Conservation (phyloP, 306 rosid genomes). For the Styphnolobium japonicum region DNA sequence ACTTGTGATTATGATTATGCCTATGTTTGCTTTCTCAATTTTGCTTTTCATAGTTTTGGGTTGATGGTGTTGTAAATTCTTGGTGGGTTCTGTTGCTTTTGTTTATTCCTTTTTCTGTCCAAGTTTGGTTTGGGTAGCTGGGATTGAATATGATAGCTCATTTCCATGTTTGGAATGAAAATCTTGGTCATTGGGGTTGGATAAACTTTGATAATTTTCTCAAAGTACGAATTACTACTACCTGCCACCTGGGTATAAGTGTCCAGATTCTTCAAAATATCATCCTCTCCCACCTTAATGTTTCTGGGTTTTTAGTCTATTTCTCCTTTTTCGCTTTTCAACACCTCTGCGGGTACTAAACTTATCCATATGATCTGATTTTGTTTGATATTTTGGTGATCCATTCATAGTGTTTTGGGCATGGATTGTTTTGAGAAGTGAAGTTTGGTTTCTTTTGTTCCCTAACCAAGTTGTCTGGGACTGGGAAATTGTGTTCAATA, state of each 20-base stretch:
- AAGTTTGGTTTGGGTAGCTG: background rate
- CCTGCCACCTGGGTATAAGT: background rate
- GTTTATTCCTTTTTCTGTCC: background rate
- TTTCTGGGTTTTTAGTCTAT: background rate
- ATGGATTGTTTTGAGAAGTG: slow-evolving; percentile 3
- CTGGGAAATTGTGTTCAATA: background rate
- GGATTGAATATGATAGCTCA: background rate
- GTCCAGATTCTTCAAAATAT: background rate
- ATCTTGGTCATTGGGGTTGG: background rate
- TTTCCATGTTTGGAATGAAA: background rate
- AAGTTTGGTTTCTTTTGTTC: background rate
- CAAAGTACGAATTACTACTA: background rate
- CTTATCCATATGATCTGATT: background rate
- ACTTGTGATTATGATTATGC: background rate
- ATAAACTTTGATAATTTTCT: background rate
- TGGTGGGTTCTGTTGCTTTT: background rate
- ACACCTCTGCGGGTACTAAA: background rate
- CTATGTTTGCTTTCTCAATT: background rate
- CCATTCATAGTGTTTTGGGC: background rate
- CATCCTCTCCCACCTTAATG: background rate
- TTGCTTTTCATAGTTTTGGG: background rate
- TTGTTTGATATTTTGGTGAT: background rate
- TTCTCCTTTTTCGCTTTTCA: background rate
- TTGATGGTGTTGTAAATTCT: background rate
- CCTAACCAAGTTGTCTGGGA: background rate